A percentile compares a stretch with the other conserved stretches of the same genome.
phyloP scores from a whole-genome alignment of 768 basidiomycete genomes.

The Amanita exitialis region DNA sequence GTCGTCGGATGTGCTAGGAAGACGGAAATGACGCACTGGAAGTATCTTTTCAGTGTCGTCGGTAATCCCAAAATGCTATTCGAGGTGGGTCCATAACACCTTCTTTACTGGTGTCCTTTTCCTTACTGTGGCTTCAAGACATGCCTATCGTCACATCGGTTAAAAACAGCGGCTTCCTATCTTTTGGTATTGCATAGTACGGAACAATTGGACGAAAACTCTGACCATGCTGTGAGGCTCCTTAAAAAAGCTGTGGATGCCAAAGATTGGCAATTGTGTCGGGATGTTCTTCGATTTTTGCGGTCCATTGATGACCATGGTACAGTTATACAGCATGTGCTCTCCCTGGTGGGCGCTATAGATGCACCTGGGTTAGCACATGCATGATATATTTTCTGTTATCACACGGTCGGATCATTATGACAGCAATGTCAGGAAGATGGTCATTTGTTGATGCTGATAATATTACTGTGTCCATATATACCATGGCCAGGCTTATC shows the following conservation, averaged over 20 bases:
- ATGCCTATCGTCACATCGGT: constrained; percentile 59
- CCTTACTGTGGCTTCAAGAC: constrained; percentile 31
- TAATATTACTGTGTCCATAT: not conserved
- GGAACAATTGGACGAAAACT: constrained; percentile 77
- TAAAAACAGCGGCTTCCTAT: constrained; percentile 89
- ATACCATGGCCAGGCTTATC: constrained; percentile 14
- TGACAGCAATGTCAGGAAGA: not conserved
- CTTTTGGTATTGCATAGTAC: constrained; percentile 89
- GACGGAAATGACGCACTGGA: constrained; percentile 90
- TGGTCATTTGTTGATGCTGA: not conserved
- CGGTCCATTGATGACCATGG: constrained; percentile 90
- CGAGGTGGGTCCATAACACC: constrained; percentile 43
- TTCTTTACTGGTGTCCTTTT: not conserved
- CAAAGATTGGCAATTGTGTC: constrained; percentile 85
- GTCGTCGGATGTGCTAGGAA: constrained; percentile 95
- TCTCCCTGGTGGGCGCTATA: constrained; percentile 29
- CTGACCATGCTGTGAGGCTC: constrained; percentile 73
- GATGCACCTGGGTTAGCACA: not conserved
- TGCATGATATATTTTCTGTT: not conserved
- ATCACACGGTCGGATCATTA: not conserved
- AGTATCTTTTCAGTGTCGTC: constrained; percentile 77
- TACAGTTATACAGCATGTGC: constrained; percentile 49
- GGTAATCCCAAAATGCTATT: constrained; percentile 88
- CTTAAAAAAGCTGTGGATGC: constrained; percentile 65
- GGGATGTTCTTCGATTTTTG: constrained; percentile 86